These are phyloP conservation scores for Casaregolazyma lundiana DNA, from an alignment of 1,139 yeast genomes.

Conservation along the genomic window DNA sequence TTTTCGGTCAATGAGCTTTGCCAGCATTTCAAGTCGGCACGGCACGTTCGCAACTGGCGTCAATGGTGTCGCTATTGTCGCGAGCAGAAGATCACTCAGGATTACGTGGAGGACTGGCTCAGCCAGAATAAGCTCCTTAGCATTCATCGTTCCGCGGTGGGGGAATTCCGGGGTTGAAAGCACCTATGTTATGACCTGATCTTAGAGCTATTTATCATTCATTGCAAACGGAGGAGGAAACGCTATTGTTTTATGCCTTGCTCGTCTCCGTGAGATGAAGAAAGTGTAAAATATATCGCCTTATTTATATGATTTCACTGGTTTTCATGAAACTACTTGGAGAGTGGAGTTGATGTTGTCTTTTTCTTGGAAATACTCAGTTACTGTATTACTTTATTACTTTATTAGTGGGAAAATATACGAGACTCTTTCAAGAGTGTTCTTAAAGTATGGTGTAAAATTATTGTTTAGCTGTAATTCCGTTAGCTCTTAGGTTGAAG, in stretches of 20 bases:
- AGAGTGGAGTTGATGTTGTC: too few relatives aligned
- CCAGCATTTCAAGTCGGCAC: conserved; percentile 25
- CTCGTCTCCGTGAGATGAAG: not conserved
- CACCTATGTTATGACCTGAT: not conserved
- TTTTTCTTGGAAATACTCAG: not conserved
- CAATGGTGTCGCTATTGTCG: conserved; percentile 26
- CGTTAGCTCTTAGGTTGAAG: not conserved
- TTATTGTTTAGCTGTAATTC: not conserved
- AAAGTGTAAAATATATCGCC: not conserved
- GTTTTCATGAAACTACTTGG: too few relatives aligned
- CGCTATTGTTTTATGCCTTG: conserved; percentile 1
- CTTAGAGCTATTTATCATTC: not conserved
- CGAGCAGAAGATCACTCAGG: conserved; percentile 28
- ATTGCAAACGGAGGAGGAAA: not conserved
- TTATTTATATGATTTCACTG: conserved; percentile 4
- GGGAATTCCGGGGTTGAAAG: conserved; percentile 16
- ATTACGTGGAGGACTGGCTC: conserved; percentile 31
- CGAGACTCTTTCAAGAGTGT: not conserved
- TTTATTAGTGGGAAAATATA: not conserved
- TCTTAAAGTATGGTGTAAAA: not conserved
- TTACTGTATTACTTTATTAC: not conserved
- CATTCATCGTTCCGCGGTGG: conserved; percentile 23
- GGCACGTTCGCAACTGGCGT: conserved; percentile 26
- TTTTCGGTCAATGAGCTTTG: conserved; percentile 18
- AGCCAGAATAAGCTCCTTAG: conserved; percentile 25